phyloP scores from a whole-genome alignment of 129 eudicot genomes.

The Artemisia annua region DNA sequence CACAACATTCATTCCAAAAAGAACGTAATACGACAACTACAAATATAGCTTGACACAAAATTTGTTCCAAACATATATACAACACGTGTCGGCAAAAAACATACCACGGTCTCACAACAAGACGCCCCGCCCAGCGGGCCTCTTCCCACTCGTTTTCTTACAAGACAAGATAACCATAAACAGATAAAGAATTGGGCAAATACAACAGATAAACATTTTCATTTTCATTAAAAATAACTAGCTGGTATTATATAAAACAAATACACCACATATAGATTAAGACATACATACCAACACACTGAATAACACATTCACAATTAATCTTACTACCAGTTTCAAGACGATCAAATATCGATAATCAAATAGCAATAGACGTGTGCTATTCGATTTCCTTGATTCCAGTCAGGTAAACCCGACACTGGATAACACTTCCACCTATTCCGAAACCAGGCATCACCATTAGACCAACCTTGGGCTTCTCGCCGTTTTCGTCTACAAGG shows the following conservation, averaged over 20 bases:
- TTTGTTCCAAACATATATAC: no score
- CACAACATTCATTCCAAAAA: no score
- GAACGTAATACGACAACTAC: no score
- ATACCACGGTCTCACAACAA: no score
- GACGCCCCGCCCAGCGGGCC: no score
- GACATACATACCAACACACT: slow-evolving; percentile 18
- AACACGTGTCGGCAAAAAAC: no score
- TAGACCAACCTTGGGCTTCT: slow-evolving; percentile 72
- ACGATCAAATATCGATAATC: not conserved
- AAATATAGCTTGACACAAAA: no score
- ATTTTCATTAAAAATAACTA: slow-evolving; percentile 29
- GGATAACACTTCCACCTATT: slow-evolving; percentile 75
- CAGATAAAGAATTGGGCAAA: not conserved
- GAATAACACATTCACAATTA: slow-evolving; percentile 21
- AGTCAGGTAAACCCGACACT: slow-evolving; percentile 83
- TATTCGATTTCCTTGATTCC: slow-evolving; percentile 76
- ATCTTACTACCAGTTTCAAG: slow-evolving; percentile 1
- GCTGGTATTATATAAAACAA: slow-evolving; percentile 28
- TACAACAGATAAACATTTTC: slow-evolving; percentile 17
- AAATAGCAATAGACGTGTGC: no score
- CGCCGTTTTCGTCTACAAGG: slow-evolving; percentile 45
- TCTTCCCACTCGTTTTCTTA: no score
- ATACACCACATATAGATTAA: slow-evolving; percentile 25
- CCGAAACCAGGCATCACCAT: slow-evolving; percentile 99
- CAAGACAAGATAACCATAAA: not conserved